phyloP scores from a whole-genome alignment of 2,329 filamentous ascomycete genomes.

The Microdochium trichocladiopsis region DNA sequence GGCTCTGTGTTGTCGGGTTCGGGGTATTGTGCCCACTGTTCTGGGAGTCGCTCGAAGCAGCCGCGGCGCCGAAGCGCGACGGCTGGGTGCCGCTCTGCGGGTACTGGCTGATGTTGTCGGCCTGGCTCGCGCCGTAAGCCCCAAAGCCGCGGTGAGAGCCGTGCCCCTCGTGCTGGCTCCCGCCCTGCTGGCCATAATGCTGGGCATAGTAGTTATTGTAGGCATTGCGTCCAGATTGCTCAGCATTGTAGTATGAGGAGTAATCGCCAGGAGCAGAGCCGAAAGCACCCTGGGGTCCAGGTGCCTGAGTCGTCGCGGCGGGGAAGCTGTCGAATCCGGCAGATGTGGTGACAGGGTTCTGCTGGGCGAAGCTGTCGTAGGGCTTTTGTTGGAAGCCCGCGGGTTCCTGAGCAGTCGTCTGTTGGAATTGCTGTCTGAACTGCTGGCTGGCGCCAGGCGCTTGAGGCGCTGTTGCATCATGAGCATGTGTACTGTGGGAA shows the following conservation, averaged over 20 bases:
- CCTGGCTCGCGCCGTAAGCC: conserved; percentile 63
- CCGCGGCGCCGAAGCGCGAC: conserved; percentile 49
- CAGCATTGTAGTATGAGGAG: conserved; percentile 77
- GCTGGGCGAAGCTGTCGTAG: conserved; percentile 81
- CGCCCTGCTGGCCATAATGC: conserved; percentile 45
- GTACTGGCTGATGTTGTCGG: conserved; percentile 60
- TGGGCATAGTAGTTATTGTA: conserved; percentile 73
- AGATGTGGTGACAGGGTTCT: conserved; percentile 44
- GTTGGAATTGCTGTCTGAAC: conserved; percentile 60
- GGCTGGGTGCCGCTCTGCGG: conserved; percentile 67
- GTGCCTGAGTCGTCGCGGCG: conserved; percentile 49
- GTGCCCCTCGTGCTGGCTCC: conserved; percentile 58
- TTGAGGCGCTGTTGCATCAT: conserved; percentile 38
- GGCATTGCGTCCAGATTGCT: conserved; percentile 62
- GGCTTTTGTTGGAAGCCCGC: conserved; percentile 65
- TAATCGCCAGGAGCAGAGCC: conserved; percentile 74
- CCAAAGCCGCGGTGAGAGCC: conserved; percentile 67
- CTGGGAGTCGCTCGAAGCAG: conserved; percentile 57
- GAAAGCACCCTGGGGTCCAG: conserved; percentile 54
- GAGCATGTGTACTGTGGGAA: conserved; percentile 24
- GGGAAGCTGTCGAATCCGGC: conserved; percentile 51
- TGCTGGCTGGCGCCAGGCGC: conserved; percentile 52
- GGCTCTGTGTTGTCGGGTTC: conserved; percentile 61
- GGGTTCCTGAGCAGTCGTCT: conserved; percentile 53
- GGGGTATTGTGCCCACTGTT: conserved; percentile 89